Evolutionary conservation across 1,284 basidiomycete species (phyloP), one percentile per base, ranked within the genome.

Genomic region (Afroboletus lepidellus): DNA sequence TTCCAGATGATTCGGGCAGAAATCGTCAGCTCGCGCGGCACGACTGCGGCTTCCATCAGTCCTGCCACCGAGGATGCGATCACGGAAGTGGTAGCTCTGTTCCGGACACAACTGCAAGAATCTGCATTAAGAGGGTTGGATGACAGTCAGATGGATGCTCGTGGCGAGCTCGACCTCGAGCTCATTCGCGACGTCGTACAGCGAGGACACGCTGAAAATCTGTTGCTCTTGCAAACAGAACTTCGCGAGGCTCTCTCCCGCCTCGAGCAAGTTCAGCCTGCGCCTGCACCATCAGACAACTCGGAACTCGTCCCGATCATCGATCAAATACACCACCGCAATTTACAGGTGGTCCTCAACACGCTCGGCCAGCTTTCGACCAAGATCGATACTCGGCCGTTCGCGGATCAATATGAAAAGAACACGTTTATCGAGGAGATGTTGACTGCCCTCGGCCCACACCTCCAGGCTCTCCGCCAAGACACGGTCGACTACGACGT

Each of bases 401-500:
- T 66, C 72, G 53, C 72, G 60, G 50, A 68, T 33, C 57, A 63
- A 20, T 57, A 68, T 36, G 81, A 87, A 60, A 78, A 78, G 36
- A 80, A 84, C 57, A 64, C 74, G 36, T 72, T 87, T 47, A 77
- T 83, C 20, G 77, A 79, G 48, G 81, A 83, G 34, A 64, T 91
- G n/a, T 68, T 84, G 57, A 69, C 72, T 46, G 77, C 76, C 15
- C 69, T 92, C 36, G 67, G 74, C n/a, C 90, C 90, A 0, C 75
- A 81, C 45, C 70, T 92, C 13, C 69, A 74, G 4, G 74, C 81
- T 1, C 62, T 86, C 21, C 82, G 78, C 30, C 72, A 78, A 20
- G 86, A 88, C 45, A 74, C 80, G 12, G 75, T 92, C 46, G 88
- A 92, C 64, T 88, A 92, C 60, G 87, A 91, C 38, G 76, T 77